A percentile compares a stretch with the other conserved stretches of the same genome.
phyloP scores from a whole-genome alignment of 2,329 filamentous ascomycete species.

The Aspergillus amoenus region DNA sequence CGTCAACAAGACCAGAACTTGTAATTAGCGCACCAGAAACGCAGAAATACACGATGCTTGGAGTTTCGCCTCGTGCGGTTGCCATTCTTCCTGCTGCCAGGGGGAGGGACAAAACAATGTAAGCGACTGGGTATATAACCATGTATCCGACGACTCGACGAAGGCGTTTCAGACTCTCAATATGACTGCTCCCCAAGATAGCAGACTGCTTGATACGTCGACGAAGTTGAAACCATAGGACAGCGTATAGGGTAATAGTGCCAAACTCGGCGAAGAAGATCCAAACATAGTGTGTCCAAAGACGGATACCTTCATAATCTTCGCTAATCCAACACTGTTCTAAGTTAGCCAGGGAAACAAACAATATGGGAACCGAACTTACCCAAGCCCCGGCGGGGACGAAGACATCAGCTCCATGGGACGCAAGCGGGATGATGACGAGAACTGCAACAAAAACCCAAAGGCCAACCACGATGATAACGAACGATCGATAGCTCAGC shows the following conservation, averaged over 20 bases:
- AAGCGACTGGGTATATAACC: constrained; percentile 51
- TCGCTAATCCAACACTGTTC: constrained; percentile 37
- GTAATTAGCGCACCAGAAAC: constrained; percentile 57
- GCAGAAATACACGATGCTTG: constrained; percentile 47
- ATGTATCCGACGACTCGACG: constrained; percentile 48
- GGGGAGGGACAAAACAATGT: constrained; percentile 64
- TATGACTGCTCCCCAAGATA: constrained; percentile 36
- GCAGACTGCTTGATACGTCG: constrained; percentile 42
- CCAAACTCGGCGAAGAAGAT: constrained; percentile 56
- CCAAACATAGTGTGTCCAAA: constrained; percentile 57
- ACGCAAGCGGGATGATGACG: constrained; percentile 47
- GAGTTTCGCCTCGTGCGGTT: constrained; percentile 33
- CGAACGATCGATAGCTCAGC: constrained; percentile 47
- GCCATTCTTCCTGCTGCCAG: constrained; percentile 53
- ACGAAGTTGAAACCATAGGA: constrained; percentile 51
- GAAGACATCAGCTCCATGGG: constrained; percentile 46
- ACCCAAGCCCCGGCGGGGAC: constrained; percentile 52
- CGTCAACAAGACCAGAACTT: constrained; percentile 60
- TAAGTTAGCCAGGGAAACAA: constrained; percentile 2
- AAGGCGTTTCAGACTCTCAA: constrained; percentile 39
- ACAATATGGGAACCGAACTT: neutral
- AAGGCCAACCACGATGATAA: constrained; percentile 42
- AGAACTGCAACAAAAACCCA: constrained; percentile 50
- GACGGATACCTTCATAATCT: constrained; percentile 45
- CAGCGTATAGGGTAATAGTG: constrained; percentile 49